Evolutionary conservation across 2,329 filamentous ascomycete genomes (phyloP).

Genomic region (Penicillium sp.): DNA sequence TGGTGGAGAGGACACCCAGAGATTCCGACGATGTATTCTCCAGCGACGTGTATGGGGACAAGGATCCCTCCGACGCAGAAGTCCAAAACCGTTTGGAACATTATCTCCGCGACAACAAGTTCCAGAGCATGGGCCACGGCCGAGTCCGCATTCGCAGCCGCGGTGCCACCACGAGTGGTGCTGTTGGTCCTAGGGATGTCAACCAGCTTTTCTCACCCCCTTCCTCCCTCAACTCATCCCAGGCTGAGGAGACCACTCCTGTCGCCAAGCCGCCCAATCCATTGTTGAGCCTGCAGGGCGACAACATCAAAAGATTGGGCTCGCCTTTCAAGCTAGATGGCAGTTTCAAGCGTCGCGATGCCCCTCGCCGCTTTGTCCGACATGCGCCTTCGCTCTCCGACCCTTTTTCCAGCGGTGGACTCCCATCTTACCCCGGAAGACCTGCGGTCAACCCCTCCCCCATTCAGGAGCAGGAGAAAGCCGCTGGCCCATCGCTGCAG

Average conservation of each 20-base stretch:
- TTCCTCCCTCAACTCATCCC: conserved; percentile 31
- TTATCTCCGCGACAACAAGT: conserved; percentile 36
- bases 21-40: conserved; percentile 48
- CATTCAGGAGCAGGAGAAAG: conserved; percentile 15
- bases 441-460: conserved; percentile 15
- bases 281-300: conserved; percentile 35
- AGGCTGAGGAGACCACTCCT: conserved; percentile 23
- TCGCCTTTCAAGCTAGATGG: conserved; percentile 48
- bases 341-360: conserved; percentile 32
- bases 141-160: conserved; percentile 60
- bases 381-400: conserved; percentile 47
- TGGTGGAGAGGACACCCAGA: conserved; percentile 49
- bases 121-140: conserved; percentile 52
- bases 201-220: conserved; percentile 56
- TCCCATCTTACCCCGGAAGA: conserved; percentile 19
- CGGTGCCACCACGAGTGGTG: conserved; percentile 60
- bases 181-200: conserved; percentile 53
- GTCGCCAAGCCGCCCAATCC: conserved; percentile 25
- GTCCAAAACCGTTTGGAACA: conserved; percentile 57
- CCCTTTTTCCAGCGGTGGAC: conserved; percentile 37
- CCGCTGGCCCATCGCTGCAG: conserved; percentile 23
- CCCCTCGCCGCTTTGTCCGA: conserved; percentile 32
- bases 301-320: conserved; percentile 46
- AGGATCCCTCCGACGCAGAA: conserved; percentile 56
- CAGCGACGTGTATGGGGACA: conserved; percentile 40